These are phyloP conservation scores for Fraxinus quadrangulata DNA, from an alignment of 257 asterid species.

Conservation along the genomic window DNA sequence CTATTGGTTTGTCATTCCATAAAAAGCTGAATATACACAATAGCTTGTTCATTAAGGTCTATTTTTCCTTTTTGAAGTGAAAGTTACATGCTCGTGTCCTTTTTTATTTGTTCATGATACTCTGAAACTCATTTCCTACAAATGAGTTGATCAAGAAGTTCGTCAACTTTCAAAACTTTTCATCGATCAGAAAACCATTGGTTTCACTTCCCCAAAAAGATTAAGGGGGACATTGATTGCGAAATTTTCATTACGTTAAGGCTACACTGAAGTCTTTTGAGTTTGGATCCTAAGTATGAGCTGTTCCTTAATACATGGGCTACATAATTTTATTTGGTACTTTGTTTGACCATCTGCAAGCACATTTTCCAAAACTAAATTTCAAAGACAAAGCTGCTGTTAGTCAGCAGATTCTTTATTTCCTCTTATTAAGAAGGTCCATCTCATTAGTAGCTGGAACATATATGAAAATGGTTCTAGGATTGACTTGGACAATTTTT, in stretches of 20 bases:
- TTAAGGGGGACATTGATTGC: background rate
- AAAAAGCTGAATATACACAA: too few species aligned
- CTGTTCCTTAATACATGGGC: conserved; percentile 13
- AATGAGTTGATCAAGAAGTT: too few species aligned
- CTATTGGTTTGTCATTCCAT: background rate
- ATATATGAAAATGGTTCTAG: background rate
- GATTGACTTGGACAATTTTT: conserved; percentile 4
- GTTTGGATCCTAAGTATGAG: background rate
- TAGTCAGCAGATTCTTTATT: conserved; percentile 23
- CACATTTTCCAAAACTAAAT: conserved; percentile 26
- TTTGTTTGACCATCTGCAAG: conserved; percentile 25
- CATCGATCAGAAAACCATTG: too few species aligned
- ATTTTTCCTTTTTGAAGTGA: too few species aligned
- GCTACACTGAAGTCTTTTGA: too few species aligned
- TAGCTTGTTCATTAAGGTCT: background rate
- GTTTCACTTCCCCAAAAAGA: background rate
- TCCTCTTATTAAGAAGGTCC: background rate
- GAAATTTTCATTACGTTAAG: background rate
- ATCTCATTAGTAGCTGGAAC: background rate
- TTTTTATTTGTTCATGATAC: too few species aligned
- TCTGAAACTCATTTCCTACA: too few species aligned
- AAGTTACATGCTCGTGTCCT: too few species aligned
- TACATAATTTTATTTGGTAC: background rate
- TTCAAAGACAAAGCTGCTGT: conserved; percentile 2
- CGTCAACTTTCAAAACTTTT: too few species aligned